Percentiles rank a stretch among this genome's conserved stretches.
phyloP scores from a whole-genome alignment of 345 rosid species.

The Reutealis trisperma region DNA sequence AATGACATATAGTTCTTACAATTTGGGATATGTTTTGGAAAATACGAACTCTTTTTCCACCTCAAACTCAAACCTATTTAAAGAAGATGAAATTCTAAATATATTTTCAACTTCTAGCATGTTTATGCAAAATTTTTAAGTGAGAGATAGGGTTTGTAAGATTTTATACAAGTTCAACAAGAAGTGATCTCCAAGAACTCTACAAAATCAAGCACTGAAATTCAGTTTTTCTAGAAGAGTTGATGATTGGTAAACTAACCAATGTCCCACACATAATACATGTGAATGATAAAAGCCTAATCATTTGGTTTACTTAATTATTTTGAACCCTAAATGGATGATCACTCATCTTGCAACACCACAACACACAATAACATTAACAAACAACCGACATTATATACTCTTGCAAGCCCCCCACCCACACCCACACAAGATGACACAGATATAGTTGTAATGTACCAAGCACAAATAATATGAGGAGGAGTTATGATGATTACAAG shows the following conservation, averaged over 20 bases:
- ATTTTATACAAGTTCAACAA: not conserved
- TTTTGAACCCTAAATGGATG: not conserved
- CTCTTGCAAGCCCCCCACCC: not conserved
- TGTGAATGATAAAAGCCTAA: not conserved
- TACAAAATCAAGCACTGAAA: not conserved
- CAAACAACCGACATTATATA: not conserved
- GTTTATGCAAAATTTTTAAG: not conserved
- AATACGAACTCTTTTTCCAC: not conserved
- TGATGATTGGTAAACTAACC: not conserved
- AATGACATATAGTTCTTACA: slow-evolving; percentile 1
- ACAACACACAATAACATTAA: not conserved
- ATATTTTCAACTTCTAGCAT: not conserved
- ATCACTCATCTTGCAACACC: not conserved
- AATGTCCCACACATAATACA: not conserved
- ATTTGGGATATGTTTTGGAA: not conserved
- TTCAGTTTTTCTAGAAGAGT: not conserved
- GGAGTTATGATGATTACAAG: not conserved
- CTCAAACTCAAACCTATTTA: slow-evolving; percentile 2
- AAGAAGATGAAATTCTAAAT: not conserved
- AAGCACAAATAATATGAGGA: not conserved
- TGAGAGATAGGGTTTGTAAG: not conserved
- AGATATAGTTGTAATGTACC: not conserved
- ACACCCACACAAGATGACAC: not conserved
- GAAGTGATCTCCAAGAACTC: not conserved
- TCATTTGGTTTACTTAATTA: not conserved